A percentile compares a stretch with the other conserved stretches of the same genome.
Conservation (phyloP, 495 filamentous ascomycete genomes). For the Darksidea phi region DNA sequence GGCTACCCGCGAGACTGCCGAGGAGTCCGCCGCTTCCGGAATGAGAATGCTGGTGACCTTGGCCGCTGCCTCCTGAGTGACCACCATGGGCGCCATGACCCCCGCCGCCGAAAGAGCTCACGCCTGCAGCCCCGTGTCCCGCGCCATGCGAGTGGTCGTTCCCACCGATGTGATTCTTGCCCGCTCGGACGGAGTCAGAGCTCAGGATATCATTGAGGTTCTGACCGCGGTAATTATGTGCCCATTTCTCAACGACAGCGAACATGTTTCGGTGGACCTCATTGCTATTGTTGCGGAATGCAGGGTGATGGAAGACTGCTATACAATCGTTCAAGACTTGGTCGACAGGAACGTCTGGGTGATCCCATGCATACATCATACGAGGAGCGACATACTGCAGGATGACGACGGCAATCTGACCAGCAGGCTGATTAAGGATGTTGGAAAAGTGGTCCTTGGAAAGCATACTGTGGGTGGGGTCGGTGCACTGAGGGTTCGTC, state of each 20-base stretch:
- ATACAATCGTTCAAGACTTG: constrained; percentile 76
- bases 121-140: constrained; percentile 18
- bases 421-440: constrained; percentile 82
- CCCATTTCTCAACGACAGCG: constrained; percentile 75
- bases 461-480: constrained; percentile 92
- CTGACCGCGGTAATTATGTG: constrained; percentile 60
- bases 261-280: constrained; percentile 88
- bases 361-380: constrained; percentile 85
- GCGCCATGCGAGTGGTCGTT: constrained; percentile 33
- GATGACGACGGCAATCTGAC: constrained; percentile 73
- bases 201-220: constrained; percentile 67
- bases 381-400: constrained; percentile 83
- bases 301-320: constrained; percentile 85
- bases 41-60: not conserved
- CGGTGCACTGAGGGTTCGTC: constrained; percentile 78
- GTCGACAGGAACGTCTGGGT: constrained; percentile 72
- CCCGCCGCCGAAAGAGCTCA: not conserved
- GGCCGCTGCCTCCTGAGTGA: constrained; percentile 1
- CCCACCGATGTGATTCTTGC: constrained; percentile 64
- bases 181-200: constrained; percentile 74
- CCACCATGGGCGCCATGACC: constrained; percentile 4
- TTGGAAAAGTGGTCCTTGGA: constrained; percentile 98
- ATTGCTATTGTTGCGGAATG: constrained; percentile 63
- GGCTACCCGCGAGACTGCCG: constrained; percentile 1
- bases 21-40: constrained; percentile 11